These are phyloP conservation scores for Coffea canephora DNA, from an alignment of 257 asterid species.

Conservation along the genomic window DNA sequence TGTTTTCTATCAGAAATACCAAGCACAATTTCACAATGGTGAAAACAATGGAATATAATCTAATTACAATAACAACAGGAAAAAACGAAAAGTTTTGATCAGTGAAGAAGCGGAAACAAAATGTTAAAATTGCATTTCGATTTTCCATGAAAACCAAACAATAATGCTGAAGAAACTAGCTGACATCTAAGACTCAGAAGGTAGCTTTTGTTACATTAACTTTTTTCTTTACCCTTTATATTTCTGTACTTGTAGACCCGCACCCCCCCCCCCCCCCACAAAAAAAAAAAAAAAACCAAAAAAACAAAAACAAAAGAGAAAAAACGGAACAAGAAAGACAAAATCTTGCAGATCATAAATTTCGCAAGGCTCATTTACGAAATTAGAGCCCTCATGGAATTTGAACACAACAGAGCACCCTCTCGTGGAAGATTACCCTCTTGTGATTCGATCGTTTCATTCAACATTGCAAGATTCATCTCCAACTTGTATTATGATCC, in stretches of 20 bases:
- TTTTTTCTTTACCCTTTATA: too few relatives aligned
- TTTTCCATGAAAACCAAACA: background rate
- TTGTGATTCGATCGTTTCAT: background rate
- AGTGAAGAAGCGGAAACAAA: too few relatives aligned
- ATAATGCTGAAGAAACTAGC: background rate
- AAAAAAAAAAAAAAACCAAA: too few relatives aligned
- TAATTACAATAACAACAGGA: background rate
- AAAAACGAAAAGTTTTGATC: background rate
- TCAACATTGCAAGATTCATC: background rate
- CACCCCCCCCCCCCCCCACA: too few relatives aligned
- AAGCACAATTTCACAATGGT: background rate
- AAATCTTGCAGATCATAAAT: background rate
- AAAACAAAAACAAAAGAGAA: too few relatives aligned
- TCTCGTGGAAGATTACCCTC: background rate
- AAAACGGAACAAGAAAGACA: background rate
- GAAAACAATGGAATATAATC: background rate
- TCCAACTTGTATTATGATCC: background rate
- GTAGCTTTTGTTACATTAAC: background rate
- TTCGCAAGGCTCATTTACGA: background rate
- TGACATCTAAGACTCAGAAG: background rate
- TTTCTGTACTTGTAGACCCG: too few relatives aligned
- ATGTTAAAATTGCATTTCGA: background rate
- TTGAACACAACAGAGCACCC: background rate
- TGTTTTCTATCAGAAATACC: background rate
- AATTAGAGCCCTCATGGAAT: background rate